Evolutionary conservation across 805 yeast genomes (phyloP), one percentile per base, ranked within the genome.

Genomic region (Sungouiella blattae): DNA sequence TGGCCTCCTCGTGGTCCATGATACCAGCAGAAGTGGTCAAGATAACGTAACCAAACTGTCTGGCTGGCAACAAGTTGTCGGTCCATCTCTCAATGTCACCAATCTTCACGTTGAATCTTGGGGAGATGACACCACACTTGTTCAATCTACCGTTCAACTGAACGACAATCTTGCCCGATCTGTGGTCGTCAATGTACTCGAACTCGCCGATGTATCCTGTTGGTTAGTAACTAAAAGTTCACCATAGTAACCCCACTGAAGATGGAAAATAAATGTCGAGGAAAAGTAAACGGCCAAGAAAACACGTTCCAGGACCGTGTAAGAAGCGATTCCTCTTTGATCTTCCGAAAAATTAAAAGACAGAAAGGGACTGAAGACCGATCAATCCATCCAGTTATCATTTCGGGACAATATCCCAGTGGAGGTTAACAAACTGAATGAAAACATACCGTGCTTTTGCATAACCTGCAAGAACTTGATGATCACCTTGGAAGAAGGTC

Each of bases 1-100:
- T 87, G 65, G 98, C 98, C 79, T 89, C 97, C 80, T 91, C 97
- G 80, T 89, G 98, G 82, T 91, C 97, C 95, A 89, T 88, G 64
- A 89, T 89, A 78, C 98, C 98, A 61, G 97, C 96, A 62, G 97
- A 91, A 60, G 98, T 89, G 75, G 98, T 91, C 70, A 89, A 81
- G 73, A 89, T 86, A 66, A 89, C 89, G 83, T 73, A 88, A 77
- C 98, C 98, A 66, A 89, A 91, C 77, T 89, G 98, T 84, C 98
- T 87, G 55, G 98, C 95, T 71, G 98, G 98, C 67, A 89, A 79
- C 69, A 89, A 83, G 86, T 89, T 87, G 72, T 83, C 95, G 60
- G 96, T 87, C 98, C 98, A 89, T 77, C 87, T 89, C 78, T 89
- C 98, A 56, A 89, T 83, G 71, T 89, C 97, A 67, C 73, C 83